A percentile compares a stretch with the other conserved stretches of the same genome.
Evolutionary conservation across 1,139 yeast genomes (phyloP).

Genomic region (Yamadazyma jaroonii): DNA sequence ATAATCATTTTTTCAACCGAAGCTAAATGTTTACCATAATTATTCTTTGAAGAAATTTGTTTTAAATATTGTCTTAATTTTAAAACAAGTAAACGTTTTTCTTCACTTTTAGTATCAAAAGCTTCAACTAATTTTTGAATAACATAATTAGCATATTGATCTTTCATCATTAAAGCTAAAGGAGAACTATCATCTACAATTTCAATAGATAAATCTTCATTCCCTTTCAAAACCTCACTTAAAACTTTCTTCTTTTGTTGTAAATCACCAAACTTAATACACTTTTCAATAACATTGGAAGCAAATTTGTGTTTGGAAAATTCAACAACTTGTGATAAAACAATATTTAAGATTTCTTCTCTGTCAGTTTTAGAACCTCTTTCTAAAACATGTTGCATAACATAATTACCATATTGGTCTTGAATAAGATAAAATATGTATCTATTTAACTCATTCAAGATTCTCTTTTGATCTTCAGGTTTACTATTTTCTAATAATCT

Average conservation of each 20-base stretch:
- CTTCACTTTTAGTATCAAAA: constrained; percentile 59
- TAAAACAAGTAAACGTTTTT: constrained; percentile 58
- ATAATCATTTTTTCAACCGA: constrained; percentile 78
- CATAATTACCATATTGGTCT: constrained; percentile 97
- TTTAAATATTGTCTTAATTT: constrained; percentile 63
- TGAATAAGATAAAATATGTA: constrained; percentile 78
- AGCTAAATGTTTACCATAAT: constrained; percentile 81
- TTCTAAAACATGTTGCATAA: constrained; percentile 91
- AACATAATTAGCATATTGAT: constrained; percentile 96
- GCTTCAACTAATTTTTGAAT: constrained; percentile 91
- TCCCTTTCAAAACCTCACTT: constrained; percentile 56
- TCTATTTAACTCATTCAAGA: constrained; percentile 68
- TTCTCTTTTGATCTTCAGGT: constrained; percentile 58
- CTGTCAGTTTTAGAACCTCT: constrained; percentile 57
- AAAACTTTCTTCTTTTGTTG: constrained; percentile 63
- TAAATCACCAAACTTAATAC: constrained; percentile 70
- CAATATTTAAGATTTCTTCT: constrained; percentile 40
- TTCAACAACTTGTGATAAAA: constrained; percentile 61
- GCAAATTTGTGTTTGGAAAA: constrained; percentile 96
- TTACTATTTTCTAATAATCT: constrained; percentile 78
- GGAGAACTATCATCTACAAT: constrained; percentile 58
- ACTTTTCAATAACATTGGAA: constrained; percentile 94
- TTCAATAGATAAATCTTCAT: constrained; percentile 40
- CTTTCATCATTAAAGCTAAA: constrained; percentile 88
- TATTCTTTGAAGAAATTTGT: constrained; percentile 52